Evolutionary conservation across 2,329 filamentous ascomycete species (phyloP), one percentile per base, ranked within the genome.

Genomic region (Fusarium liriodendri): DNA sequence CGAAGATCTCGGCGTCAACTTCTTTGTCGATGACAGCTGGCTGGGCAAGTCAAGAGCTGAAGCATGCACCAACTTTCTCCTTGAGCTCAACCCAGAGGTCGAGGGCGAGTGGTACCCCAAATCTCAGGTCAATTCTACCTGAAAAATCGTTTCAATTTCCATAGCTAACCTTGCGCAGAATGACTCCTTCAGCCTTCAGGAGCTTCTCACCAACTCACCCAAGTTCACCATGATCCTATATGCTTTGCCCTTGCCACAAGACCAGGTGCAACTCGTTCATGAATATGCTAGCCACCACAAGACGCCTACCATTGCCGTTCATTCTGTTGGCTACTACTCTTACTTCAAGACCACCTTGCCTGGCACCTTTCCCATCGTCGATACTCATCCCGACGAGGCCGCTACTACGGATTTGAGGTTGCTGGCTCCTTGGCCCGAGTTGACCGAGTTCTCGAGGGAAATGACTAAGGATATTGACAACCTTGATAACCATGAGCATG

Each of bases 21-120:
- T 99, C 87, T 99, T 99, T 79, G 87, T 99, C 0, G 94, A 98
- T 70, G 91, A 97, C 77, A 86, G 88, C 58, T 93, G 91, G 73
- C 81, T 97, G 40, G 95, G 95, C 62, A 92, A 91, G 78, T 91
- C 91, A 29, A 91, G 97, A 75, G 94, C 96, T 2, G 89, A 95
- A 80, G 92, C 93, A 80, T 94, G 93, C 64, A 92, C 92, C 67
- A 91, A 92, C 71, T 87, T 96, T 64, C 87, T 99, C 50, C 87
- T 91, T 71, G 97, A 99, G 82, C 87, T 99, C 70, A 99, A 99
- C 79, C 95, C 95, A 3, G 97, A 98, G 79, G 97, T 98, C 2
- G 84, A 93, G 68, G 96, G 95, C 8, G 87, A 92, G 78, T 96
- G 90, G 87, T 88, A 86, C 70, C 88, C 89, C 18, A 86, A 87